Evolutionary conservation across 495 filamentous ascomycete genomes (phyloP), one percentile per base, ranked within the genome.

Genomic region (Entonaema liquescens): DNA sequence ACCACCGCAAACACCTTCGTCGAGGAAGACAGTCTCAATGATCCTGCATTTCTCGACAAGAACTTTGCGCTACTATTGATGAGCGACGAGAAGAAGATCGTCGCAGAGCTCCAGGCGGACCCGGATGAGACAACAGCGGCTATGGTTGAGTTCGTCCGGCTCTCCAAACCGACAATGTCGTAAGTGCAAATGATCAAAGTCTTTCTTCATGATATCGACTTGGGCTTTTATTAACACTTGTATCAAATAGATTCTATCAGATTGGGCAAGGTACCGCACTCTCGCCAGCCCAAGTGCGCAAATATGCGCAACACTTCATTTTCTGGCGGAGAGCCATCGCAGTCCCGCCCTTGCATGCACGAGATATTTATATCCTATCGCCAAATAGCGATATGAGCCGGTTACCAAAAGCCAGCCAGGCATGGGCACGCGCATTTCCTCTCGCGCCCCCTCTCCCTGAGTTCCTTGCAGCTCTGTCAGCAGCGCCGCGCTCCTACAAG

Each of bases 271-370:
- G 83, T 38, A 90, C 91, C 47, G 84, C 88, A 7, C 90, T 98
- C 36, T 86, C 91, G 2, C 85, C 95, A 6, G 81, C 86, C 4
- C 91, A 95, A 36, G 91, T 98, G 67, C 91, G 94, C 63, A 87
- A 91, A 74, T 88, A 96, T 54, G 93, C 94, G 11, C 89, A 91
- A 50, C 95, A 98, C 79, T 89, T 99, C 56, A 93, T 98, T 44
- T 96, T 95, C 81, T 98, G 94, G 93, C 88, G 95, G 31, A 90
- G 93, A 56, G 95, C 94, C 36, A 91, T 95, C 38, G 90, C 94
- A 29, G 97, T 99, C 63, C 92, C 93, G 11, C 95, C 95, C 1
- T 86, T 98, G 13, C 93, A 97, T 70, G 91, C 90, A 35, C 84
- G 94, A 33, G 93, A 98, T 76, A 93, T 89, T n/a, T 99, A 98